Evolutionary conservation across 306 rosid species (phyloP), one percentile per base, ranked within the genome.

Genomic region (Argentina anserina): DNA sequence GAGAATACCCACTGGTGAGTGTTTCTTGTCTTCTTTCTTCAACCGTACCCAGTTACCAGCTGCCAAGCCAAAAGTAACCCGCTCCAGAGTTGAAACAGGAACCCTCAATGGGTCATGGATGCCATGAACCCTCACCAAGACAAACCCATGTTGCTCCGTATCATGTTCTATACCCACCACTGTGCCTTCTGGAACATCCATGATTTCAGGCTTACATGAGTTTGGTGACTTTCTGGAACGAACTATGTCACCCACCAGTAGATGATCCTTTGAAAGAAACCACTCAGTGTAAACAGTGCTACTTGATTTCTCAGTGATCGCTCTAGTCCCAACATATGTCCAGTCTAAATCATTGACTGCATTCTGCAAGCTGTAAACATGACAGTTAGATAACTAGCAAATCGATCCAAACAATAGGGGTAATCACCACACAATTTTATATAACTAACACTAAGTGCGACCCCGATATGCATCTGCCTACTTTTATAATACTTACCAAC

Each of bases 201-300:
- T 93, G 83, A 75, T 91, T 78, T 85, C 91, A 52, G 85, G 76
- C 72, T 79, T 91, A 81, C 87, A 83, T 8, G 88, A 82, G 77
- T 89, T 89, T 75, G 83, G 71, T 67, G 84, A 81, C 83, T 91
- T 93, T 79, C 98, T 87, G 18, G 97, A 91, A 56, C 94, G 89
- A 70, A 93, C 98, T 49, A 8, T 50, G 85, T 93, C 98, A 20
- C 89, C 91, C 56, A 91, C 98, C 84, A 82, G 92, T 47, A 91
- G 91, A 62, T 65, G 86, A 75, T 93, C 98, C 86, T 93, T 93
- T 26, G 86, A 81, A 82, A 89, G 90, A 79, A 86, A 79, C 98
- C 98, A 93, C 71, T 85, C 81, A 0, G 89, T 87, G 87, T 75
- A 82, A 53, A 78, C 82, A 37, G 84, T 81, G 81, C 83, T 81